Evolutionary conservation across 2,329 filamentous ascomycete species (phyloP), one percentile per base, ranked within the genome.

Genomic region (Trichoderma oligosporum): DNA sequence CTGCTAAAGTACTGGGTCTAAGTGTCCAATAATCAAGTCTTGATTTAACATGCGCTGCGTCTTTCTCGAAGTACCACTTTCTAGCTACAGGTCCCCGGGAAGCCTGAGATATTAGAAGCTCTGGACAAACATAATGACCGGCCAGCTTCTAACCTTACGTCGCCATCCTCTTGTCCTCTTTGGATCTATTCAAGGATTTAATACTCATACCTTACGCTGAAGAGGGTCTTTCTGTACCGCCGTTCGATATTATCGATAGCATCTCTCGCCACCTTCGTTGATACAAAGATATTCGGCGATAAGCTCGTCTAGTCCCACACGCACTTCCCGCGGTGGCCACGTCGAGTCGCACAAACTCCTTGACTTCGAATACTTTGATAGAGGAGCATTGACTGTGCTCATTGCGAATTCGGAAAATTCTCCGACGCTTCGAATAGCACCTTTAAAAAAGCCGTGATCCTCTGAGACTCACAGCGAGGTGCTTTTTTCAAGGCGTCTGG

Each of bases 391-490:
- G 14, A 53, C 16, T 6, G 31, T 48, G 48, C 9, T 41, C 29
- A 8, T n/a, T 22, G 52, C 45, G 56, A 31, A 45, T 39, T 39
- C 36, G 20, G 36, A 42, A 46, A n/a, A 24, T 62, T 65, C 64
- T 68, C 66, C 64, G 65, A 68, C 72, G 72, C 70, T 67, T 67
- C 64, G 64, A 71, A 68, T 62, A 53, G 78, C 80, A 79, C 88
- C 88, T 92, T 93, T 91, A 92, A 94, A 92, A 69, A 92, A 70
- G 91, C 91, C 88, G 91, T 92, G 87, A 81, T 86, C 87, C 86
- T 57, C 64, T 64, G 88, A 87, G 88, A 85, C 66, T 87, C 86
- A 91, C 86, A 89, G 90, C 89, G 87, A 95, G 91, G 90, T 86
- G 87, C 82, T 74, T 73, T 77, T 80, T 76, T 76, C n/a, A n/a